phyloP scores from a whole-genome alignment of 176 grass and related monocot species.

The Saccharum spontaneum region DNA sequence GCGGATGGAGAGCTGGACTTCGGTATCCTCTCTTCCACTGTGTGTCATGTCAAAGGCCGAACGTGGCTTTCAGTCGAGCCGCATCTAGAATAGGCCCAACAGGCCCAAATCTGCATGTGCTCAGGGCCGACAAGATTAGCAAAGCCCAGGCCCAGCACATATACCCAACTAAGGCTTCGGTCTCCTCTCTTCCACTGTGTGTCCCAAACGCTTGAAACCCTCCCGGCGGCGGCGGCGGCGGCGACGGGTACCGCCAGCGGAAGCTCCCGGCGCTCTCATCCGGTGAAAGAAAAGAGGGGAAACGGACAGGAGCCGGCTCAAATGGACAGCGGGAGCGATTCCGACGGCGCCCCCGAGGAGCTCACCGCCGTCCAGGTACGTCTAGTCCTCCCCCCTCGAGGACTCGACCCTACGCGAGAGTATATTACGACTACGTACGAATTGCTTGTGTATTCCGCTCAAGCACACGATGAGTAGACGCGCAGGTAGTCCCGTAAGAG shows the following conservation, averaged over 20 bases:
- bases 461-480: background rate
- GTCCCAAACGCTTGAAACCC: constrained; percentile 22
- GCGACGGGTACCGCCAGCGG: background rate
- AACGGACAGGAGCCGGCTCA: background rate
- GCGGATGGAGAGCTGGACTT: too few species aligned
- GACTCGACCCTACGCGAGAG: background rate
- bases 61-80: background rate
- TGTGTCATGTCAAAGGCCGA: background rate
- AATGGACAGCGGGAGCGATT: constrained; percentile 58
- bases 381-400: too few species aligned
- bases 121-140: background rate
- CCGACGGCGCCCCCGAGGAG: constrained; percentile 50
- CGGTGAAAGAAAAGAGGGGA: background rate
- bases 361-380: constrained; percentile 56
- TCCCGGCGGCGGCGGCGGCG: background rate
- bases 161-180: background rate
- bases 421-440: background rate
- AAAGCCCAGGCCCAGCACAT: background rate
- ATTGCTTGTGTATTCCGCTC: background rate
- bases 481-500: background rate
- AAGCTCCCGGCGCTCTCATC: background rate
- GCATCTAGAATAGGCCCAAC: background rate
- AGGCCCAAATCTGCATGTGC: background rate
- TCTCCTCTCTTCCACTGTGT: background rate
- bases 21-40: background rate